Evolutionary conservation across 78 protist genomes (phyloP), one percentile per base, ranked within the genome.

Genomic region (Dictyostelium intermedium): DNA sequence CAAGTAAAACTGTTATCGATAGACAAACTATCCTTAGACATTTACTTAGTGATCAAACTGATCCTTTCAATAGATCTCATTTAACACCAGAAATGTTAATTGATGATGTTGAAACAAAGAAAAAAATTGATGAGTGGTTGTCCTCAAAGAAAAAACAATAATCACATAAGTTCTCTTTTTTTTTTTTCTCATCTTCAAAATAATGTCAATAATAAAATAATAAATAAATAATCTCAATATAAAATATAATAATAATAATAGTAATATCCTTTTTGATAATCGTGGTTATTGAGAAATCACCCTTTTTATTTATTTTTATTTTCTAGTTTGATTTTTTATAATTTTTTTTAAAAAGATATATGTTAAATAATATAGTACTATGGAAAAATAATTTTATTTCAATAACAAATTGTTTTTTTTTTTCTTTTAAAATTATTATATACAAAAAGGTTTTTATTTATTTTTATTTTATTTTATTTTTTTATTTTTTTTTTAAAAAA

Each of bases 61-160:
- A 95, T 82, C 97, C 97, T n/a, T 95, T 95, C 92, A 91, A 87
- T 82, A 56, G 97, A 43, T 76, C 85, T 4, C 35, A 72, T 20
- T 53, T 91, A 20, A 91, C 95, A 10, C 81, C 74, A 23, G 95
- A 91, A 30, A 91, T 91, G 95, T 66, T 91, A n/a, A 73, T 85
- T 30, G 82, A 78, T 25, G 79, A 81, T 82, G 53, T 32, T 45
- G 91, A 91, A 61, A 41, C 78, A n/a, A 91, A 91, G 53, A 43
- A 18, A 8, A 78, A 91, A 66, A 73, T 91, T 63, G 85, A 91
- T 43, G 78, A 77, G 34, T 91, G 91, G 91, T 79, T 86, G 39
- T 5, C 23, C 16, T 34, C 53, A 30, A 86, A 86, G 18, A 80
- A 63, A 79, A 72, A 86, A n/a, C 66, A 86, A 82, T 47, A 66